These are phyloP conservation scores for Hypoxylon sp. DNA, from an alignment of 2,329 filamentous ascomycete genomes.

Conservation along the genomic window DNA sequence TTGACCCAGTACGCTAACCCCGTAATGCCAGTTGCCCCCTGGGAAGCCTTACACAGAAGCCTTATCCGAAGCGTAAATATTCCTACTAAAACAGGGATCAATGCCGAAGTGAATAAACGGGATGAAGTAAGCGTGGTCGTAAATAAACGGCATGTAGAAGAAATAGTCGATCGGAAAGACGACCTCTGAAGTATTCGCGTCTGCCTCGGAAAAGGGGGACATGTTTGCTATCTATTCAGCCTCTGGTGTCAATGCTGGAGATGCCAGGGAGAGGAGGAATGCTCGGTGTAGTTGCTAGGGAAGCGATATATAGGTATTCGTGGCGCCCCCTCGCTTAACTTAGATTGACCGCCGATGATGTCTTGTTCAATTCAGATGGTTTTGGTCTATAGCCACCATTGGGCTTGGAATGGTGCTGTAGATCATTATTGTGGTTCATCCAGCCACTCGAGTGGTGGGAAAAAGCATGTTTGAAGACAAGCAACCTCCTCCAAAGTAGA, in stretches of 20 bases:
- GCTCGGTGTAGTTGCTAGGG: slow-evolving; percentile 9
- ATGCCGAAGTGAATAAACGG: slow-evolving; percentile 5
- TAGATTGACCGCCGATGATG: slow-evolving; percentile 31
- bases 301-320: slow-evolving; percentile 5
- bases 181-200: slow-evolving; percentile 44
- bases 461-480: background rate
- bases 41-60: background rate
- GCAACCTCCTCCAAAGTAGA: background rate
- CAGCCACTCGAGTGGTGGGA: background rate
- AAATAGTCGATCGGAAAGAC: slow-evolving; percentile 13
- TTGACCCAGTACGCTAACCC: slow-evolving; percentile 34
- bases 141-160: slow-evolving; percentile 9
- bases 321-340: slow-evolving; percentile 38
- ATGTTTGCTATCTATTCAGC: background rate
- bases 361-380: slow-evolving; percentile 7
- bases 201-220: background rate
- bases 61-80: background rate
- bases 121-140: slow-evolving; percentile 28
- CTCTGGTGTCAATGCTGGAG: slow-evolving; percentile 25
- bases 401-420: slow-evolving; percentile 43
- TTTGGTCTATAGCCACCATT: background rate
- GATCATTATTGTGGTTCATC: slow-evolving; percentile 16
- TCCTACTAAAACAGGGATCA: slow-evolving; percentile 15
- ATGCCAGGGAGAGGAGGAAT: slow-evolving; percentile 39
- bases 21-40: slow-evolving; percentile 38